Percentiles rank a stretch among this genome's conserved stretches.
phyloP scores from a whole-genome alignment of 306 rosid species.

The Prosopis cineraria region DNA sequence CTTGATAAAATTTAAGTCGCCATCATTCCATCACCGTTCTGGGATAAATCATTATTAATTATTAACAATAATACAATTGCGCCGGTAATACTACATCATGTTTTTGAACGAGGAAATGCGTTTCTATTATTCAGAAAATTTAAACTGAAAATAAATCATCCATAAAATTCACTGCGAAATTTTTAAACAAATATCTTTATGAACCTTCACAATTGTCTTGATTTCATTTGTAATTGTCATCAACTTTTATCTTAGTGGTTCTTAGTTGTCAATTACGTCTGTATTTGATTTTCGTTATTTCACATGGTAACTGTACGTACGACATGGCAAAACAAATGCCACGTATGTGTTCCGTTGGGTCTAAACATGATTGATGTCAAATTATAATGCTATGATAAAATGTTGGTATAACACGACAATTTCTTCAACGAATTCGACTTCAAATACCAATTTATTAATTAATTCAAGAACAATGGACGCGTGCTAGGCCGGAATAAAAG shows the following conservation, averaged over 20 bases:
- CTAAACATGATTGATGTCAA: not conserved
- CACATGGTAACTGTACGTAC: not conserved
- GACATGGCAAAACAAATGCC: not conserved
- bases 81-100: not conserved
- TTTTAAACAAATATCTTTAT: not conserved
- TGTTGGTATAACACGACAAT: not conserved
- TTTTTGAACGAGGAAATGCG: not conserved
- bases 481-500: not conserved
- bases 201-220: not conserved
- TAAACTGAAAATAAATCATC: not conserved
- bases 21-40: not conserved
- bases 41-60: not conserved
- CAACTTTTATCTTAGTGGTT: not conserved
- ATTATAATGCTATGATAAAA: not conserved
- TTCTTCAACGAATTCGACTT: not conserved
- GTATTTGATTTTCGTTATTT: not conserved
- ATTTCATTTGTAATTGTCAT: not conserved
- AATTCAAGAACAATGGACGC: not conserved
- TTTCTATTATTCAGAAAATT: not conserved
- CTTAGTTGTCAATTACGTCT: not conserved
- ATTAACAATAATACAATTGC: not conserved
- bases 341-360: too few species aligned
- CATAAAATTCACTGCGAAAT: too few species aligned
- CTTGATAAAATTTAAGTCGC: not conserved
- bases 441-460: not conserved